Percentiles rank a stretch among this genome's conserved stretches.
These are phyloP conservation scores for Ceratocystis harringtonii DNA, from an alignment of 2,329 filamentous ascomycete species.

Conservation along the genomic window DNA sequence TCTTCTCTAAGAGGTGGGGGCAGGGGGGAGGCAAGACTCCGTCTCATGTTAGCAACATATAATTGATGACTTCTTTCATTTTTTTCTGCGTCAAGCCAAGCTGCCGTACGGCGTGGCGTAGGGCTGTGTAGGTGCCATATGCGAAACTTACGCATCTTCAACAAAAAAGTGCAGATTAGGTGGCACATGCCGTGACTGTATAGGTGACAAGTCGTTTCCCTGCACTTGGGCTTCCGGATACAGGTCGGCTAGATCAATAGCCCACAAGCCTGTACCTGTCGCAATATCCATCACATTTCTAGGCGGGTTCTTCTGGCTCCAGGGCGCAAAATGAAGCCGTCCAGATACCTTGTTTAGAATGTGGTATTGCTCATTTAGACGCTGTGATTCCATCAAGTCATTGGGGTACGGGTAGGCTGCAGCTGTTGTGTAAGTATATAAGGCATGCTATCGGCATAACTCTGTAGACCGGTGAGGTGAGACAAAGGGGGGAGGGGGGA, in stretches of 20 bases:
- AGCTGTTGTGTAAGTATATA: neutral
- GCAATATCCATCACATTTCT: slow-evolving; percentile 29
- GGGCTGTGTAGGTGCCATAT: neutral
- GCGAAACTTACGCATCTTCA: slow-evolving; percentile 39
- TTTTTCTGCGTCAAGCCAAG: no score
- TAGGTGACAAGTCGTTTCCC: slow-evolving; percentile 52
- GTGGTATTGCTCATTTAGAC: slow-evolving; percentile 28
- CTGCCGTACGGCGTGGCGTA: no score
- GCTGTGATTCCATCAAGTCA: slow-evolving; percentile 29
- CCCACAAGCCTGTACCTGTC: slow-evolving; percentile 41
- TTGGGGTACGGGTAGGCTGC: slow-evolving; percentile 35
- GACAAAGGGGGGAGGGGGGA: no score
- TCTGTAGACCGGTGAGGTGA: neutral
- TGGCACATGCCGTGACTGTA: slow-evolving; percentile 51
- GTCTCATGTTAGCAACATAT: neutral
- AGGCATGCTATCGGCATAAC: neutral
- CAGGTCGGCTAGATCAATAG: slow-evolving; percentile 49
- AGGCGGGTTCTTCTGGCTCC: slow-evolving; percentile 26
- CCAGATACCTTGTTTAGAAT: slow-evolving; percentile 27
- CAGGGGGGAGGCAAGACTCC: no score
- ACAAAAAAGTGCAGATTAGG: slow-evolving; percentile 61
- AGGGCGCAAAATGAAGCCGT: slow-evolving; percentile 30
- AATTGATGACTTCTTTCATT: no score
- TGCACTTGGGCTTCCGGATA: slow-evolving; percentile 45
- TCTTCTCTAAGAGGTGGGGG: slow-evolving; percentile 26